phyloP scores from a whole-genome alignment of 306 rosid genomes.

The Luffa aegyptiaca region DNA sequence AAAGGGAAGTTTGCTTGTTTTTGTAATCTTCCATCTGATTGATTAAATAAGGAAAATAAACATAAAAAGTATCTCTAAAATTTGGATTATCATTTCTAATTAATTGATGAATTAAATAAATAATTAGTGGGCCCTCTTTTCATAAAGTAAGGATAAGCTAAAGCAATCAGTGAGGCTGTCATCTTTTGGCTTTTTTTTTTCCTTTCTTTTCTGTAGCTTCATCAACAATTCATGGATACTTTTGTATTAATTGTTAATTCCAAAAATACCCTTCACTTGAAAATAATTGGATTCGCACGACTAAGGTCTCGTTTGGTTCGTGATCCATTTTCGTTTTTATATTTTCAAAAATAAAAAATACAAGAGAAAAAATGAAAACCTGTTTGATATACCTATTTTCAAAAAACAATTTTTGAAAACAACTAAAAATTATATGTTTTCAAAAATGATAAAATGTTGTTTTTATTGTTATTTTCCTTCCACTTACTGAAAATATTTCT shows the following conservation, averaged over 20 bases:
- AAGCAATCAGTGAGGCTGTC: constrained; percentile 3
- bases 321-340: too few species aligned
- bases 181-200: constrained; percentile 10
- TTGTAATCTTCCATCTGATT: background rate
- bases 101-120: background rate
- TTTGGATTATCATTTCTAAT: background rate
- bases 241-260: background rate
- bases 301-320: background rate
- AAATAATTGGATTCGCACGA: background rate
- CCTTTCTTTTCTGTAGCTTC: constrained; percentile 35
- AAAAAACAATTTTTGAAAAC: too few species aligned
- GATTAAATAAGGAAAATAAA: background rate
- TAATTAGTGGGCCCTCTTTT: background rate
- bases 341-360: too few species aligned
- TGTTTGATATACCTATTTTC: too few species aligned
- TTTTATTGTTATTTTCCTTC: too few species aligned
- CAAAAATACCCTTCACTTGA: background rate
- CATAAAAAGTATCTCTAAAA: background rate
- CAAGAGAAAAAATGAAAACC: too few species aligned
- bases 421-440: too few species aligned
- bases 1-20: background rate
- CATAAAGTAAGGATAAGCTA: background rate
- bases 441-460: too few species aligned
- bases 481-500: too few species aligned
- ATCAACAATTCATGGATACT: constrained; percentile 11